phyloP scores from a whole-genome alignment of 768 basidiomycete species.

The Naematelia aurantialba region DNA sequence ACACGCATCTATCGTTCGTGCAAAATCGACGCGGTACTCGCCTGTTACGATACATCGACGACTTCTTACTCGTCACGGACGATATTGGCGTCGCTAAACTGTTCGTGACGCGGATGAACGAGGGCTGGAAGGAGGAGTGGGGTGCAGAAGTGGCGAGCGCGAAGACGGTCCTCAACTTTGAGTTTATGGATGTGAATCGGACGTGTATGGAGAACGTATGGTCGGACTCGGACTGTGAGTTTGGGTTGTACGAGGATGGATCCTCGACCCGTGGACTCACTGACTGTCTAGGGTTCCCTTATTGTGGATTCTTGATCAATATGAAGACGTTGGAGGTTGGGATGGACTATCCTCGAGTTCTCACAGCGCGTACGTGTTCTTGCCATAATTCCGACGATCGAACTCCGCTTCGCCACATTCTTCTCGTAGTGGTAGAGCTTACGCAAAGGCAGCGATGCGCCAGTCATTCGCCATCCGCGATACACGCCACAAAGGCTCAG shows the following conservation, averaged over 20 bases:
- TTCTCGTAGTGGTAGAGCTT: no score
- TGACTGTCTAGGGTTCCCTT: constrained; percentile 68
- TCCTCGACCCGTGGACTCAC: constrained; percentile 31
- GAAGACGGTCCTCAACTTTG: constrained; percentile 87
- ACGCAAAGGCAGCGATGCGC: constrained; percentile 61
- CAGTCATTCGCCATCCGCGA: constrained; percentile 36
- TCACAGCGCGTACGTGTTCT: constrained; percentile 61
- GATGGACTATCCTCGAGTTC: constrained; percentile 71
- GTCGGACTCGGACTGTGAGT: neutral
- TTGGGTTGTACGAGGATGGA: constrained; percentile 53
- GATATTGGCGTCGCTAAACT: constrained; percentile 58
- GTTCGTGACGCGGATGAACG: constrained; percentile 73
- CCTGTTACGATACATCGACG: constrained; percentile 83
- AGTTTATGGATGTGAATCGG: constrained; percentile 21
- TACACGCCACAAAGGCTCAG: constrained; percentile 20
- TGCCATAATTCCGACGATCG: no score
- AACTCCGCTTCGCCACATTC: neutral
- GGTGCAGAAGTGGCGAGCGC: constrained; percentile 84
- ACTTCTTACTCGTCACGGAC: constrained; percentile 85
- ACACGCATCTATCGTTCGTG: constrained; percentile 55
- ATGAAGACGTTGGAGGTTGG: constrained; percentile 71
- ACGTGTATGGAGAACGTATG: neutral
- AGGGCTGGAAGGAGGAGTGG: constrained; percentile 79
- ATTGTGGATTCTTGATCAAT: constrained; percentile 84
- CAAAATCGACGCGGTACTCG: constrained; percentile 55